Conservation (phyloP, 2,329 filamentous ascomycete species). For the Venturia aucupariae region DNA sequence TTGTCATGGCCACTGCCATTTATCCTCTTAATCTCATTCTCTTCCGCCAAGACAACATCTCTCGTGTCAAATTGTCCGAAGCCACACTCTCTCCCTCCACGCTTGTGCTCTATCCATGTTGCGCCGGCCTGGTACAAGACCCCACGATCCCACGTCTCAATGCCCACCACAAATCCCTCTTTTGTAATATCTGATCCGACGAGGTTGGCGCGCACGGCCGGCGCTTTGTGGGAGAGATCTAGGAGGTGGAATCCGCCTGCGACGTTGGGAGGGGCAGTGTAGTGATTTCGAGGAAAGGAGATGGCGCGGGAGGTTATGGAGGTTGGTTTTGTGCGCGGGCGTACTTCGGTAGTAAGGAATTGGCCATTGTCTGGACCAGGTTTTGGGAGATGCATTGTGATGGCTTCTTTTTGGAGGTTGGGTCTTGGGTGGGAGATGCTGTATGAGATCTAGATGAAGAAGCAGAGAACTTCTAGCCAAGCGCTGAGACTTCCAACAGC, state of each 20-base stretch:
- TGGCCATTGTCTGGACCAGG: slow-evolving; percentile 22
- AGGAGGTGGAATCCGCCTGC: slow-evolving; percentile 22
- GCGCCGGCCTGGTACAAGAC: slow-evolving; percentile 20
- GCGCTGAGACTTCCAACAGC: neutral
- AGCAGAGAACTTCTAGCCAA: neutral
- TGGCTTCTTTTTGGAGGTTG: neutral
- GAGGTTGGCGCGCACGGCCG: slow-evolving; percentile 21
- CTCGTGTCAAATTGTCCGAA: slow-evolving; percentile 24
- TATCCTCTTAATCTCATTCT: neutral
- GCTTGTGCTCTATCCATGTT: slow-evolving; percentile 24
- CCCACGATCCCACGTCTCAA: slow-evolving; percentile 22
- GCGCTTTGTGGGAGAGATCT: slow-evolving; percentile 17
- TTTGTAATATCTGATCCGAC: slow-evolving; percentile 21
- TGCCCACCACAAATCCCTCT: slow-evolving; percentile 18
- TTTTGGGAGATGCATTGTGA: slow-evolving; percentile 17
- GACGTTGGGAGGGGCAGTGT: slow-evolving; percentile 22
- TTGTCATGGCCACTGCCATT: neutral
- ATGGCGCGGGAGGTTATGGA: slow-evolving; percentile 21
- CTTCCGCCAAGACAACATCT: slow-evolving; percentile 13
- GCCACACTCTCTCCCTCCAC: slow-evolving; percentile 21
- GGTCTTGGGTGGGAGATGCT: neutral
- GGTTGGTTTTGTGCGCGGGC: slow-evolving; percentile 17
- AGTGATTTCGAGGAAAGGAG: slow-evolving; percentile 20
- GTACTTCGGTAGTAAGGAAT: slow-evolving; percentile 23
- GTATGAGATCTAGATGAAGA: neutral